phyloP scores from a whole-genome alignment of 108 stramenopile genomes.

The Bacterosira constricta region DNA sequence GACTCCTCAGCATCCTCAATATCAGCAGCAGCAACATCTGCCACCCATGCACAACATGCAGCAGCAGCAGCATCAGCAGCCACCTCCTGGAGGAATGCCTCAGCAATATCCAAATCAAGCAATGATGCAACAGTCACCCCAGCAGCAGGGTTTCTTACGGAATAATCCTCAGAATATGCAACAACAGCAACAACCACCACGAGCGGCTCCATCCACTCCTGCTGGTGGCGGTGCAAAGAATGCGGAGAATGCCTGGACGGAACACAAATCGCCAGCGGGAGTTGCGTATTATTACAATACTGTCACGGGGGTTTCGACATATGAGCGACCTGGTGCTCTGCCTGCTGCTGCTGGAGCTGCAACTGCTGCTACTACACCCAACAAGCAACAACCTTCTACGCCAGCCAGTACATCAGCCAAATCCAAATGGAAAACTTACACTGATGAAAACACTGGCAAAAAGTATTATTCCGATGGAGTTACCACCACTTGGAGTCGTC shows the following conservation, averaged over 20 bases:
- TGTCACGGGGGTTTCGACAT: constrained; percentile 61
- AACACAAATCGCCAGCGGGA: constrained; percentile 58
- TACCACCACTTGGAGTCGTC: constrained; percentile 80
- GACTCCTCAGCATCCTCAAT: constrained; percentile 1
- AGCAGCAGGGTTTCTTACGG: constrained; percentile 2
- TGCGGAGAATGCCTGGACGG: constrained; percentile 58
- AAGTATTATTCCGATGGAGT: constrained; percentile 85
- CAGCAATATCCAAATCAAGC: constrained; percentile 2
- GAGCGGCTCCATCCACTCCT: neutral
- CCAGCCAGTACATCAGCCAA: neutral
- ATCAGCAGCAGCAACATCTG: constrained; percentile 10
- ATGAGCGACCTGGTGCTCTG: constrained; percentile 57
- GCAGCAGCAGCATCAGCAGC: neutral
- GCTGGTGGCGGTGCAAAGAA: neutral
- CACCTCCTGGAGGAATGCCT: neutral
- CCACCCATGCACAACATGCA: neutral
- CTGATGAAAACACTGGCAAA: constrained; percentile 65
- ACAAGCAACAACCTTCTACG: neutral
- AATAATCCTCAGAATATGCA: neutral
- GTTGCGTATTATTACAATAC: constrained; percentile 73
- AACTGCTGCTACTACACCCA: neutral
- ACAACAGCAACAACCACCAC: neutral
- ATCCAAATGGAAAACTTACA: constrained; percentile 67
- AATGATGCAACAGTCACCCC: neutral
- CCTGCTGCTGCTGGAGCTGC: constrained; percentile 15